Conservation (phyloP, 768 basidiomycete genomes). For the Lyophyllum shimeji region DNA sequence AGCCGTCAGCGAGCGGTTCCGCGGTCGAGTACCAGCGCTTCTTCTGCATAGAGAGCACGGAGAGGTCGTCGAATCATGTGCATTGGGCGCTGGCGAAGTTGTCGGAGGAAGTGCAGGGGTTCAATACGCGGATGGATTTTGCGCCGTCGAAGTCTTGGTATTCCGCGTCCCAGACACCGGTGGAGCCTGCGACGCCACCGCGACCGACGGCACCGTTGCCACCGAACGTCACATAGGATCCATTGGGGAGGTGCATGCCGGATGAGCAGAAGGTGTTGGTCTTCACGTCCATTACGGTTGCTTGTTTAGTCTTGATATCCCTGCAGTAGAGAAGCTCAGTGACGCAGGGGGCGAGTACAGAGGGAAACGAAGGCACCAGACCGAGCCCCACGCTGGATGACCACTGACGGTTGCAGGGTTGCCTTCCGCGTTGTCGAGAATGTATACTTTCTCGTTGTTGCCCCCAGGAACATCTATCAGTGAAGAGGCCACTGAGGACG, state of each 20-base stretch:
- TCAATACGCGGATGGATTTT: conserved; percentile 79
- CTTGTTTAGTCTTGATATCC: conserved; percentile 61
- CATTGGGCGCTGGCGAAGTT: conserved; percentile 52
- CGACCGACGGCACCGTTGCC: conserved; percentile 78
- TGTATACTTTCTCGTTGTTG: conserved; percentile 68
- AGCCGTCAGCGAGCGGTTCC: conserved; percentile 75
- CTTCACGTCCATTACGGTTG: conserved; percentile 67
- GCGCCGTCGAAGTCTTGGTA: conserved; percentile 85
- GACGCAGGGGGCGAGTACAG: neutral
- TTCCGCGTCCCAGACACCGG: conserved; percentile 56
- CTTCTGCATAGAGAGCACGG: conserved; percentile 63
- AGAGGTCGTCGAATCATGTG: conserved; percentile 72
- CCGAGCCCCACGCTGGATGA: conserved; percentile 58
- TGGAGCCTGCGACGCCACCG: conserved; percentile 59
- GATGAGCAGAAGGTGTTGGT: conserved; percentile 83
- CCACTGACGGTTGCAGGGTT: conserved; percentile 56
- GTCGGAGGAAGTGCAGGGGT: conserved; percentile 60
- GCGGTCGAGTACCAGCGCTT: conserved; percentile 79
- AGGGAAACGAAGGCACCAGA: conserved; percentile 19
- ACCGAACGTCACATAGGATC: conserved; percentile 72
- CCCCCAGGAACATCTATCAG: conserved; percentile 72
- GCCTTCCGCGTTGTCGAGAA: conserved; percentile 78
- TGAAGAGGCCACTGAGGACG: neutral
- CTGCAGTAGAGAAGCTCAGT: conserved; percentile 26
- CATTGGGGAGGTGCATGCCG: conserved; percentile 80